Percentiles rank a stretch among this genome's conserved stretches.
These are phyloP conservation scores for Boechera divaricarpa DNA, from an alignment of 345 rosid genomes.

Conservation along the genomic window DNA sequence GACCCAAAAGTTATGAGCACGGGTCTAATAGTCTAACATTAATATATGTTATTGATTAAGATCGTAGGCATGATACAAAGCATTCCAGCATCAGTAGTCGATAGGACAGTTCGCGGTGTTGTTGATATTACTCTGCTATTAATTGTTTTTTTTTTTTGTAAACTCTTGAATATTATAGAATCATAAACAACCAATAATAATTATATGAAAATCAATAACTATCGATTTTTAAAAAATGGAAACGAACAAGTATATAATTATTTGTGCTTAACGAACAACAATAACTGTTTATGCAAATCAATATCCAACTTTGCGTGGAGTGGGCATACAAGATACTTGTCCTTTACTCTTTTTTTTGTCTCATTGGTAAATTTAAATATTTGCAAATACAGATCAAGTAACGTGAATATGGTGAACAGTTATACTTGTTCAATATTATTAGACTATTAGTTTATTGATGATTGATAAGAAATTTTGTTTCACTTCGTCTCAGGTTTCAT, in stretches of 20 bases:
- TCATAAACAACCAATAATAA: not conserved
- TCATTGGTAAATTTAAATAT: not conserved
- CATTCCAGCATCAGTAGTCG: not conserved
- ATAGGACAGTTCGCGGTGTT: not conserved
- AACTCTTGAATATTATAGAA: not conserved
- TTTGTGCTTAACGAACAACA: not conserved
- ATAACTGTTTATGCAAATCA: not conserved
- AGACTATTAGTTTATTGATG: no score
- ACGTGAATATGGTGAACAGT: not conserved
- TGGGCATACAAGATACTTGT: constrained; percentile 1
- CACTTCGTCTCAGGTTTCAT: no score
- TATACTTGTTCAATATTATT: no score
- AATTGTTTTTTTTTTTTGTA: no score
- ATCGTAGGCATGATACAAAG: not conserved
- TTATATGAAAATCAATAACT: not conserved
- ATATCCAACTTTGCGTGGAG: not conserved
- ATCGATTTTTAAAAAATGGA: not conserved
- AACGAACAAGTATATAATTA: not conserved
- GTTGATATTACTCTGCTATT: not conserved
- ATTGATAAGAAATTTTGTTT: no score
- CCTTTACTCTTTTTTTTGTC: not conserved
- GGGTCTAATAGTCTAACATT: constrained; percentile 15
- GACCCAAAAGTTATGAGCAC: constrained; percentile 5
- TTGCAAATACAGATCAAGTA: not conserved
- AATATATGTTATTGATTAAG: not conserved